These are phyloP conservation scores for Amaranthus hypochondriacus DNA, from an alignment of 148 eudicot genomes.

Conservation along the genomic window DNA sequence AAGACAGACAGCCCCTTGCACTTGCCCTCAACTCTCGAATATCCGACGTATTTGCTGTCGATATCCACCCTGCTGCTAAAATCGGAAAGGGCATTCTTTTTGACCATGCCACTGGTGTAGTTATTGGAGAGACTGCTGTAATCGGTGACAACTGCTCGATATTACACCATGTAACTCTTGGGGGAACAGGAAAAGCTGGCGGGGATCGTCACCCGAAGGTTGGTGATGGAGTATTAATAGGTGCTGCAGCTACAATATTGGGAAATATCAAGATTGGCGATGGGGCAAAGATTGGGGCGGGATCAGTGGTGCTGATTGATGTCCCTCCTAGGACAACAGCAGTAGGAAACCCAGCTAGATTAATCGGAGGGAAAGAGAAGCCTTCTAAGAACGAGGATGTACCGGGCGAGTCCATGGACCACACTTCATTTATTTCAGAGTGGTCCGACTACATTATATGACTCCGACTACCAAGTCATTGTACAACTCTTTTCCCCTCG, in stretches of 20 bases:
- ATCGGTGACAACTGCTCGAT: conserved; percentile 61
- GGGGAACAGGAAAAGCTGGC: conserved; percentile 57
- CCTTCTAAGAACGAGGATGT: conserved; percentile 42
- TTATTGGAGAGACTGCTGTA: conserved; percentile 66
- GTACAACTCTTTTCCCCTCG: background rate
- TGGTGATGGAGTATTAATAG: conserved; percentile 61
- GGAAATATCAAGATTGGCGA: conserved; percentile 63
- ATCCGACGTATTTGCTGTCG: conserved; percentile 58
- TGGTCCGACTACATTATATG: conserved; percentile 46
- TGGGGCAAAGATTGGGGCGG: conserved; percentile 73
- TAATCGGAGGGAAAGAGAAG: conserved; percentile 53
- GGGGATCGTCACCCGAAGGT: conserved; percentile 72
- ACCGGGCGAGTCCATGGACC: conserved; percentile 68
- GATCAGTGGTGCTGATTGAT: conserved; percentile 59
- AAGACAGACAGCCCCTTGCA: conserved; percentile 47
- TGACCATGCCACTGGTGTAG: conserved; percentile 73
- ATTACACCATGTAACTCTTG: conserved; percentile 59
- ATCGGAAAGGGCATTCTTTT: conserved; percentile 61
- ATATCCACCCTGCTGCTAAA: conserved; percentile 63
- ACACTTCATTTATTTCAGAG: conserved; percentile 54
- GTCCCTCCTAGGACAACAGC: conserved; percentile 62
- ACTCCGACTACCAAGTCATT: background rate
- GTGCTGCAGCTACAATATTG: conserved; percentile 59
- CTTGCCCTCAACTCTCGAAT: conserved; percentile 55
- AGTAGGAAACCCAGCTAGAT: conserved; percentile 64